Base-by-base conservation (phyloP, 768 basidiomycete genomes). In the Tylopilus sp. region DNA sequence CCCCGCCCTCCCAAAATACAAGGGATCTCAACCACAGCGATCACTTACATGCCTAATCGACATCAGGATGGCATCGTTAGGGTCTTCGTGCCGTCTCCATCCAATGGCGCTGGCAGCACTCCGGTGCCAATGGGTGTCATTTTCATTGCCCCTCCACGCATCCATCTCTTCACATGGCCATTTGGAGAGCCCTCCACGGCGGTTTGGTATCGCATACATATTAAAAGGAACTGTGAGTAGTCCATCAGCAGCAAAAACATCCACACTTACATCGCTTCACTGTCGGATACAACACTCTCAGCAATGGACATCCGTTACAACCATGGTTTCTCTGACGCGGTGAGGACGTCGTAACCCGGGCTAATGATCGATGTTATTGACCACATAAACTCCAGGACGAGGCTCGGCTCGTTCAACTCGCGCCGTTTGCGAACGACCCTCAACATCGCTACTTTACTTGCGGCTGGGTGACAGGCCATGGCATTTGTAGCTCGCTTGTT, bases 101-200 rank as follows among this genome's bases (percentile, higher is more conserved):
- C 31, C 47, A 48, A 45, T 42, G 47, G 56, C 58, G n/a, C 16
- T 16, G 52, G 52, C 44, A 48, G 47, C 49, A 17, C 56, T 55
- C 58, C 60, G 57, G 11, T 54, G 43, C 54, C 53, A 60, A 58
- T 61, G 48, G 37, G 24, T 53, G 34, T 30, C 52, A 44, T 38
- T 50, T 42, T 47, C 49, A 36, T 38, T 46, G 54, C 24, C 44
- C n/a, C 57, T 65, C 56, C 65, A 55, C 30, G 26, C 44, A 33
- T 45, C 37, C 43, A 44, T 21, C 50, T 34, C 12, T 55, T 64
- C 60, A 58, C 65, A 56, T 52, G 37, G 46, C 22, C 52, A n/a
- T 33, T 54, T 60, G 56, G 56, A 45, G 53, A 38, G 61, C 55
- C 22, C 60, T 67, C 60, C 56, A 65, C 11, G 53, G 53, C 30